A percentile compares a stretch with the other conserved stretches of the same genome.
These are phyloP conservation scores for Pythium folliculosum DNA, from an alignment of 352 stramenopile genomes.

Conservation along the genomic window DNA sequence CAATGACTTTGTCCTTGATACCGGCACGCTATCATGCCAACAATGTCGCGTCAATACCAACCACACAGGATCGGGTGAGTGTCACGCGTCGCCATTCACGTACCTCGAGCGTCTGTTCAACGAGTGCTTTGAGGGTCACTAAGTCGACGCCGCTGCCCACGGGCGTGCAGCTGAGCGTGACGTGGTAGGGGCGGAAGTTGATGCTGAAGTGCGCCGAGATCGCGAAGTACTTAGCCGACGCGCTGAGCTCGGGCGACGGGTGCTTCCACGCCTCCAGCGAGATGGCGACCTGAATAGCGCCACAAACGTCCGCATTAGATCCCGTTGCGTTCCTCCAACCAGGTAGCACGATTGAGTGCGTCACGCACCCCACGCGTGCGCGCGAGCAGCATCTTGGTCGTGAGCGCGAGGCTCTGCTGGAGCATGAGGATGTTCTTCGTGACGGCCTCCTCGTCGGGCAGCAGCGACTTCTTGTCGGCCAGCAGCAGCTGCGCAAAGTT, in stretches of 20 bases:
- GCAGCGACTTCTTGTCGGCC: constrained; percentile 61
- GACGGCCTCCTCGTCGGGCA: constrained; percentile 61
- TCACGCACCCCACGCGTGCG: constrained; percentile 50
- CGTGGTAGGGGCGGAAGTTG: constrained; percentile 68
- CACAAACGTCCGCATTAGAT: too few species aligned
- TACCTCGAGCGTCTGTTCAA: constrained; percentile 66
- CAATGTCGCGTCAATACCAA: neutral
- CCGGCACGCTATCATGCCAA: constrained; percentile 35
- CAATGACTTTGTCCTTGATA: constrained; percentile 79
- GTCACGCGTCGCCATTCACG: constrained; percentile 2
- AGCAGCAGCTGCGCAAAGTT: constrained; percentile 69
- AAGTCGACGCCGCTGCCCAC: constrained; percentile 43
- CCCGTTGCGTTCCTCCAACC: neutral
- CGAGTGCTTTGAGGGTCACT: constrained; percentile 43
- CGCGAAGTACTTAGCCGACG: constrained; percentile 55
- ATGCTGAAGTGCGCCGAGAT: constrained; percentile 79
- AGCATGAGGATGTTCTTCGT: constrained; percentile 66
- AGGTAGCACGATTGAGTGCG: too few species aligned
- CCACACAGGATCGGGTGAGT: too few species aligned
- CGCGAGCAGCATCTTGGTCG: constrained; percentile 63
- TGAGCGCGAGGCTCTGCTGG: constrained; percentile 71
- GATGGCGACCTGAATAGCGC: constrained; percentile 62
- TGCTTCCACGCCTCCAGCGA: constrained; percentile 70
- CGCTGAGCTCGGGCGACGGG: constrained; percentile 34
- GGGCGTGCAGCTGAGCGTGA: constrained; percentile 56